Evolutionary conservation across 148 eudicot species (phyloP).

Genomic region (Rhododendron ferrugineum): DNA sequence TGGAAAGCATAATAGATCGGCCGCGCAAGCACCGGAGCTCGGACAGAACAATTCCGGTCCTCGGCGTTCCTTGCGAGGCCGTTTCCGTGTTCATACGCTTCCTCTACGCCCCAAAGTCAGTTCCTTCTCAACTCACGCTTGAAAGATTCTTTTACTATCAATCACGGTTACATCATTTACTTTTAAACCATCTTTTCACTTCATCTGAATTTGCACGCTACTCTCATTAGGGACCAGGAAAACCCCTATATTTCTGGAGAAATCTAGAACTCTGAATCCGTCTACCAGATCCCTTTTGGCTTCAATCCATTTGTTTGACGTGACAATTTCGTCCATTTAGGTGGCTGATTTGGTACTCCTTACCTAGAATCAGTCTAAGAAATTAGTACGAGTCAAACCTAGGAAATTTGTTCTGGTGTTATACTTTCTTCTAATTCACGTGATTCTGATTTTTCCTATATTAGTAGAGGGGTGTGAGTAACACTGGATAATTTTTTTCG

Average conservation of each 20-base stretch:
- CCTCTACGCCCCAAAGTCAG: conserved; percentile 55
- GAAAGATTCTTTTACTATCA: neutral
- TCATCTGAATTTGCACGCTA: neutral
- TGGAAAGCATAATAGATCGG: conserved; percentile 46
- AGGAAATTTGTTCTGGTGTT: neutral
- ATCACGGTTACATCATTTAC: too few relatives aligned
- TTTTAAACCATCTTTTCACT: neutral
- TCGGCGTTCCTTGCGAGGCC: conserved; percentile 74
- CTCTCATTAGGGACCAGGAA: neutral
- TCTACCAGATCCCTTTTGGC: neutral
- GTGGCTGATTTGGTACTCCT: neutral
- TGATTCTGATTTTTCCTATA: neutral
- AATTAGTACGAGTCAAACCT: neutral
- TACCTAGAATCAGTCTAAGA: neutral
- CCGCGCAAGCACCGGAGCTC: conserved; percentile 44
- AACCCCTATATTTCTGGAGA: neutral
- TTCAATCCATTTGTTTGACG: neutral
- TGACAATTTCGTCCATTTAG: neutral
- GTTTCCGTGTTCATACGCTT: conserved; percentile 56
- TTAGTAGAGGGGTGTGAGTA: neutral
- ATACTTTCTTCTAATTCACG: neutral
- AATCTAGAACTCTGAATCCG: neutral
- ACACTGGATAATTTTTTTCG: neutral
- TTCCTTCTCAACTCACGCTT: neutral
- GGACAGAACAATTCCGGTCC: conserved; percentile 41